Base-by-base conservation (phyloP, 306 rosid genomes). In the Quercus berberidifolia region DNA sequence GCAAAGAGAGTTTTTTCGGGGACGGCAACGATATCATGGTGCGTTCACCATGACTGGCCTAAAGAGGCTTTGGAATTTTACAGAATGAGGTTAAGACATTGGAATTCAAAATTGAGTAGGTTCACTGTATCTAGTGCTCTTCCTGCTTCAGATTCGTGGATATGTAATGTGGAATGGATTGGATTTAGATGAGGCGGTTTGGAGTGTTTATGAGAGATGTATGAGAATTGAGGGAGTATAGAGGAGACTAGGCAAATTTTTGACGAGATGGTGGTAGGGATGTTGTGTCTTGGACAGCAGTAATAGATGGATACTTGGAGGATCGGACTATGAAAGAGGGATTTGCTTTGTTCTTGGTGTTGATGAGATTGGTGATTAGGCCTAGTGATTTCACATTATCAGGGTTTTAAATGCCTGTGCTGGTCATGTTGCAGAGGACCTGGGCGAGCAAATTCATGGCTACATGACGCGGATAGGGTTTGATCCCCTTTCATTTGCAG, bases 341-440 rank as follows among this genome's bases (percentile, higher is more conserved):
- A 6, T 38, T 38, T 38, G 0, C 43, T 38, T 38, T 38, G 43
- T 38, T 38, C 10, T 38, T 8, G 1, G 0, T 38, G 10, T 38
- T 38, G 2, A 38, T 38, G 43, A 38, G 43, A 38, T 6, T 1
- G 2, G 43, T 38, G 2, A 6, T 38, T 38, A 38, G 43, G 43
- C 10, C 10, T 6, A 38, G 31, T 28, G 31, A 31, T 55, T 88
- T 88, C 85, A 92, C 91, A 4, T 90, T 81, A 74, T 92, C 0
- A 2, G 91, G 97, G 82, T 87, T 71, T 78, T 90, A 76, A 92
- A 90, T 76, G 94, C 89, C 10, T 92, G 93, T 46, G 93, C 97
- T 72, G 89, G 84, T 67, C 82, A 76, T 74, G 89, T 90, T 35
- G 87, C 81, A 1, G 93, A 90, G 79, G 84, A 82, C 51, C 15